A percentile compares a stretch with the other conserved stretches of the same genome.
These are phyloP conservation scores for Podospora tetraspora DNA, from an alignment of 495 filamentous ascomycete species.

Conservation along the genomic window DNA sequence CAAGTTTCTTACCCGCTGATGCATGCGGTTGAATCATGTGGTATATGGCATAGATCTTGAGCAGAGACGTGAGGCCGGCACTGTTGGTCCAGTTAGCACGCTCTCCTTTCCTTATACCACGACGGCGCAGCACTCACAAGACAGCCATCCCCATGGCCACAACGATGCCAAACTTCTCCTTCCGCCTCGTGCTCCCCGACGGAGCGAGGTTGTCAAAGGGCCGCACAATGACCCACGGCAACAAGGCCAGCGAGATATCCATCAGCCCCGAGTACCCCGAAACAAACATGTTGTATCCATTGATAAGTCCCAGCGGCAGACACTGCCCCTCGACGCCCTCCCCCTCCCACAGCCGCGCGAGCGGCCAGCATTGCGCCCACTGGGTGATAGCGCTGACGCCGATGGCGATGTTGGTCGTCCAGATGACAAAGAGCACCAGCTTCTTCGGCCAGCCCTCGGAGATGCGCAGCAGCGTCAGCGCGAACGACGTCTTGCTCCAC, in stretches of 20 bases:
- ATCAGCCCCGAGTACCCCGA: constrained; percentile 26
- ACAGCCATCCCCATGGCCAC: constrained; percentile 33
- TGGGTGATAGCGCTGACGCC: constrained; percentile 19
- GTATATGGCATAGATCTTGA: constrained; percentile 11
- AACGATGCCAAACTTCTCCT: constrained; percentile 29
- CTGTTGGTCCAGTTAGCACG: background rate
- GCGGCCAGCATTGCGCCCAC: constrained; percentile 28
- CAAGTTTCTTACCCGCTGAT: background rate
- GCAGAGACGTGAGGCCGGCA: constrained; percentile 14
- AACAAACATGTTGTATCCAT: constrained; percentile 16
- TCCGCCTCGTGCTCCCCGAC: background rate
- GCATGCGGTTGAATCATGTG: background rate
- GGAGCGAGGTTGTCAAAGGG: constrained; percentile 2
- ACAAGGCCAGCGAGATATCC: constrained; percentile 28
- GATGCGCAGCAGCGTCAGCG: constrained; percentile 27
- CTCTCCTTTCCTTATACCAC: background rate
- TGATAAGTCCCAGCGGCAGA: background rate
- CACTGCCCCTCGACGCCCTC: background rate
- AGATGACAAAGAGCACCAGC: constrained; percentile 24
- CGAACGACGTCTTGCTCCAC: constrained; percentile 31
- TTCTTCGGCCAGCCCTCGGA: constrained; percentile 9
- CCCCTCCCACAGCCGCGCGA: constrained; percentile 21
- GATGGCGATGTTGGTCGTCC: constrained; percentile 24
- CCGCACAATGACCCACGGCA: constrained; percentile 32
- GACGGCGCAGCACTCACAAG: background rate